Conservation (phyloP, 1,284 basidiomycete species). For the Bondarzewia mesenterica region DNA sequence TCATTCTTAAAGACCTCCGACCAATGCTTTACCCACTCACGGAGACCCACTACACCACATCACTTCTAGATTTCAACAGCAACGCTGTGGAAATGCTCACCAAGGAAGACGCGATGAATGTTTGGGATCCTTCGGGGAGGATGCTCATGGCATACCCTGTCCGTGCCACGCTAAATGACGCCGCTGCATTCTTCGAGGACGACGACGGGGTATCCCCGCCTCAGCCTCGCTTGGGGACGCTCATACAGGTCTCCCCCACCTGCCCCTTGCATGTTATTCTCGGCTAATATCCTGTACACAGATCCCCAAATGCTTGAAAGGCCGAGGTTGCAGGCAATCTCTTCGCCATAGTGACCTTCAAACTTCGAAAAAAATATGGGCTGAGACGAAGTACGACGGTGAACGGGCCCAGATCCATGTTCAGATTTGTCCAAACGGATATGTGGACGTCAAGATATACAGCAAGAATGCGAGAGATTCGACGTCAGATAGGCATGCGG, state of each 20-base stretch:
- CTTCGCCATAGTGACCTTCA: slow-evolving; percentile 44
- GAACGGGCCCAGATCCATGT: slow-evolving; percentile 86
- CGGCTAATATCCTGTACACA: no score
- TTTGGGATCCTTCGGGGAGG: slow-evolving; percentile 55
- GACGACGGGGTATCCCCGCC: slow-evolving; percentile 16
- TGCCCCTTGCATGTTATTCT: background rate
- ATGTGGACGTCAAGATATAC: slow-evolving; percentile 60
- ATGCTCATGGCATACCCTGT: slow-evolving; percentile 51
- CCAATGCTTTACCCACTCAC: slow-evolving; percentile 68
- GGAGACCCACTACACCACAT: slow-evolving; percentile 34
- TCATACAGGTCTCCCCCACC: slow-evolving; percentile 35
- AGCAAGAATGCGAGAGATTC: slow-evolving; percentile 82
- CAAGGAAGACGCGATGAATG: slow-evolving; percentile 56
- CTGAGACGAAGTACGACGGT: slow-evolving; percentile 88
- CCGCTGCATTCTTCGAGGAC: slow-evolving; percentile 33
- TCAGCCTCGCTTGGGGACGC: slow-evolving; percentile 42
- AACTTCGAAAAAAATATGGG: slow-evolving; percentile 50
- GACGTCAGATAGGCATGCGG: slow-evolving; percentile 59
- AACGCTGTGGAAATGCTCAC: slow-evolving; percentile 48
- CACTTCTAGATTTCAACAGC: slow-evolving; percentile 47
- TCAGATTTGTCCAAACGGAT: slow-evolving; percentile 30
- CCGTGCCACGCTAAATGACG: slow-evolving; percentile 51
- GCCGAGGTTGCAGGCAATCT: slow-evolving; percentile 46
- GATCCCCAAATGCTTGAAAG: slow-evolving; percentile 80
- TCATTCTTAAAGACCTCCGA: slow-evolving; percentile 78